A percentile compares a stretch with the other conserved stretches of the same genome.
phyloP scores from a whole-genome alignment of 2,329 filamentous ascomycete species.

The Tolypocladium sp. region DNA sequence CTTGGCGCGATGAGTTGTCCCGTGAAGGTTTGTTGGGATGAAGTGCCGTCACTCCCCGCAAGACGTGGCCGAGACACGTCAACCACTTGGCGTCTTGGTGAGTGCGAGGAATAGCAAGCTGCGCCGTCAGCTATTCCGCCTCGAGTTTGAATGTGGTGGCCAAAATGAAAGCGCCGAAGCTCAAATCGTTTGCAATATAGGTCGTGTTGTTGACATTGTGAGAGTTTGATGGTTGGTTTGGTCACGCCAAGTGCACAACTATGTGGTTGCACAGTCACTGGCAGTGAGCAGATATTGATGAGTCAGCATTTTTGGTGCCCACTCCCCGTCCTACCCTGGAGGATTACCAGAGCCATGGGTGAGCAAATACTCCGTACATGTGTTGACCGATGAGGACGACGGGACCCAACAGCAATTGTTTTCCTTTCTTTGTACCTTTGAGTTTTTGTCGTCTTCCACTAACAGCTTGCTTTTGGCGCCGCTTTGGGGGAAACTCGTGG shows the following conservation, averaged over 20 bases:
- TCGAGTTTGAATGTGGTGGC: not conserved
- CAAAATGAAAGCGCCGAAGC: not conserved
- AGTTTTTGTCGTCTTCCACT: too few species aligned
- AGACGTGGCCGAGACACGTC: not conserved
- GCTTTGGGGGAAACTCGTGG: not conserved
- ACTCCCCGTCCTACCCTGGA: not conserved
- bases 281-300: constrained; percentile 1
- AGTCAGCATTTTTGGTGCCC: constrained; percentile 3
- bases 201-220: not conserved
- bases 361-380: too few species aligned
- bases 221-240: not conserved
- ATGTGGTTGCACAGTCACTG: not conserved
- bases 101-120: not conserved
- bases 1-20: not conserved
- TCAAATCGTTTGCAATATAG: not conserved
- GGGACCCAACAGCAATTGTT: not conserved
- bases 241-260: not conserved
- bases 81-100: not conserved
- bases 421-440: not conserved
- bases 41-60: not conserved
- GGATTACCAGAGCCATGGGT: not conserved
- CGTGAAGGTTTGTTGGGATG: not conserved
- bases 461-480: not conserved
- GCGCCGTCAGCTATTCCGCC: not conserved
- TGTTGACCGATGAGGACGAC: not conserved